A percentile compares a stretch with the other conserved stretches of the same genome.
Conservation (phyloP, 1,284 basidiomycete species). For the Cutaneotrichosporon cavernicola region DNA sequence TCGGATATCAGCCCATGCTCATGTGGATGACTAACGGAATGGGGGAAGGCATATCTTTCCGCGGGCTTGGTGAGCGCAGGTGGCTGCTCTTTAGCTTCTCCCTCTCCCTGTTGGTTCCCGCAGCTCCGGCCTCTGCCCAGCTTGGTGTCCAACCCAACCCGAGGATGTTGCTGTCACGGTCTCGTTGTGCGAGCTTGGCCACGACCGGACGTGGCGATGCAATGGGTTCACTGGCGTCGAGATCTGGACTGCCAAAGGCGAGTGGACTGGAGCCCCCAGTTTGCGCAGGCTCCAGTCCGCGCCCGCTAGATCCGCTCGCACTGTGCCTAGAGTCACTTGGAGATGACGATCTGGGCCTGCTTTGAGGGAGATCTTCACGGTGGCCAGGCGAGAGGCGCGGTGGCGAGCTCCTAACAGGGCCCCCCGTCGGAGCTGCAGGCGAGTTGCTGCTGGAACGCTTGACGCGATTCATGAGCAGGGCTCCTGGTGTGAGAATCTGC, state of each 20-base stretch:
- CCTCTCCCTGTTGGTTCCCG: slow-evolving; percentile 33
- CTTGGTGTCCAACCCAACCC: slow-evolving; percentile 39
- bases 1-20: neutral
- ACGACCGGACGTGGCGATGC: slow-evolving; percentile 23
- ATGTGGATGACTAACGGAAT: slow-evolving; percentile 23
- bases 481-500: slow-evolving; percentile 32
- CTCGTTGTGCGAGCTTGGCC: slow-evolving; percentile 21
- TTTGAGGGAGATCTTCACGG: neutral
- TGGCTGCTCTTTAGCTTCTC: slow-evolving; percentile 24
- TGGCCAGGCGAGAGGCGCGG: neutral
- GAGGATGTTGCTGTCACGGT: slow-evolving; percentile 37
- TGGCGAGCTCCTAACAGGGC: slow-evolving; percentile 1
- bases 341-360: neutral
- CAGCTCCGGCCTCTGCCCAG: slow-evolving; percentile 31
- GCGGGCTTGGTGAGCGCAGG: slow-evolving; percentile 36
- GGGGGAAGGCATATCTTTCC: slow-evolving; percentile 19
- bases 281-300: slow-evolving; percentile 2
- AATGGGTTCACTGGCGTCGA: slow-evolving; percentile 25
- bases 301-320: slow-evolving; percentile 30
- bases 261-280: slow-evolving; percentile 35
- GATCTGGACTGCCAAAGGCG: slow-evolving; percentile 41
- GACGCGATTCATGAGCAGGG: slow-evolving; percentile 34
- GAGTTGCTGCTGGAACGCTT: slow-evolving; percentile 38
- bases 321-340: slow-evolving; percentile 32
- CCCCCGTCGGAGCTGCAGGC: neutral